Conservation (phyloP, 2,329 filamentous ascomycete genomes). For the Cladosporium sp. region DNA sequence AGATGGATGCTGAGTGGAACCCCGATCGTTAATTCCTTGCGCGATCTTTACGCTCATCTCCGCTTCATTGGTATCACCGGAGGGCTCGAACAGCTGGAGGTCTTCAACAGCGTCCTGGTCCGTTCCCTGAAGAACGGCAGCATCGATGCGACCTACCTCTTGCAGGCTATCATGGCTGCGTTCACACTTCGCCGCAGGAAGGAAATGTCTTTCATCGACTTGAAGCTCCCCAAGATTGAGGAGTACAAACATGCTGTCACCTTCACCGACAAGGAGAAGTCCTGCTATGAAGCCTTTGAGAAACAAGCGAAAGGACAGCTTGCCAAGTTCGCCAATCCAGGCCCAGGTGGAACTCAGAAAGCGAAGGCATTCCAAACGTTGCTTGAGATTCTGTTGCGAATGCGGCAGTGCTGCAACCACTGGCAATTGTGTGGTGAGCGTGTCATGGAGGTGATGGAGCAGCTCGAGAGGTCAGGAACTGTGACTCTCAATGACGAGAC, state of each 20-base stretch:
- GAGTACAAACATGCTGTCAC: slow-evolving; percentile 76
- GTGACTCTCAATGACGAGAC: slow-evolving; percentile 74
- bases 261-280: slow-evolving; percentile 71
- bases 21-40: slow-evolving; percentile 64
- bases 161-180: slow-evolving; percentile 76
- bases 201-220: slow-evolving; percentile 83
- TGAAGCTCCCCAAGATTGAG: slow-evolving; percentile 73
- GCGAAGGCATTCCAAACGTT: slow-evolving; percentile 68
- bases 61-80: slow-evolving; percentile 76
- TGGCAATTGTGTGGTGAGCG: slow-evolving; percentile 79
- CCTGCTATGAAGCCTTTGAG: slow-evolving; percentile 74
- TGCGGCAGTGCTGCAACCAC: slow-evolving; percentile 85
- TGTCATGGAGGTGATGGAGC: slow-evolving; percentile 68
- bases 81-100: slow-evolving; percentile 68
- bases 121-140: slow-evolving; percentile 65
- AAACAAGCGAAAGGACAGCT: slow-evolving; percentile 74
- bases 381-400: slow-evolving; percentile 76
- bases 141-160: slow-evolving; percentile 55
- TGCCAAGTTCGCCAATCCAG: slow-evolving; percentile 56
- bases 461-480: slow-evolving; percentile 66
- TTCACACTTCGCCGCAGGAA: slow-evolving; percentile 81
- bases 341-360: slow-evolving; percentile 29
- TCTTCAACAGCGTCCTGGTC: slow-evolving; percentile 73
- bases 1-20: slow-evolving; percentile 78
- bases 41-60: slow-evolving; percentile 77